Percentiles rank a stretch among this genome's conserved stretches.
These are phyloP conservation scores for Fusarium tanahbumbuense DNA, from an alignment of 2,329 filamentous ascomycete genomes.

Conservation along the genomic window DNA sequence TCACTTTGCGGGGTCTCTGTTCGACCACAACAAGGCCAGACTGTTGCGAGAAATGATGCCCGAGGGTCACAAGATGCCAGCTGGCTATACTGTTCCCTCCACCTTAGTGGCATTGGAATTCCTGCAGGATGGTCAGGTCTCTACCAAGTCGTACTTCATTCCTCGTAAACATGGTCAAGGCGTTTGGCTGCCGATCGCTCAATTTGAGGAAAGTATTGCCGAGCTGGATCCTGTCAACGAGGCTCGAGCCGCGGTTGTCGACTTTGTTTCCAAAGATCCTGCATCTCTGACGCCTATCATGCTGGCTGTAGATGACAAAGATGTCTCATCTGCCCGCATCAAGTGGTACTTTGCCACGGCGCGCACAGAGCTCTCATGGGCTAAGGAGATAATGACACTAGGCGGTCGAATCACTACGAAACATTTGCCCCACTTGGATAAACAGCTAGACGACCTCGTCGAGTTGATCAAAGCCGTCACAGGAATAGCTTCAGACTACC, in stretches of 20 bases:
- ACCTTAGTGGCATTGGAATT: not conserved
- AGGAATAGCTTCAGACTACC: not conserved
- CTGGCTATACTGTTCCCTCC: not conserved
- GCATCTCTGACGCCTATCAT: not conserved
- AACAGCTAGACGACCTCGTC: not conserved
- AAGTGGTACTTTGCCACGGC: not conserved
- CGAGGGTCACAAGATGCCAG: not conserved
- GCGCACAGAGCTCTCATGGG: not conserved
- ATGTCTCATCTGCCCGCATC: not conserved
- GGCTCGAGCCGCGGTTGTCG: not conserved
- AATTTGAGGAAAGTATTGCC: not conserved
- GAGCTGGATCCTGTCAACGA: not conserved
- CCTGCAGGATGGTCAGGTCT: not conserved
- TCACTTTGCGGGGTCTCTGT: not conserved
- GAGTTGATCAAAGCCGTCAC: not conserved
- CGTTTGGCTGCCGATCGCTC: not conserved
- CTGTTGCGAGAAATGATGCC: not conserved
- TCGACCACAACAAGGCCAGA: not conserved
- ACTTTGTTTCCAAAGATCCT: not conserved
- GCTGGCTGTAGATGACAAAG: conserved; percentile 1
- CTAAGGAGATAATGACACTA: not conserved
- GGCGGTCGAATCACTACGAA: not conserved
- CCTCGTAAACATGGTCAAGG: not conserved
- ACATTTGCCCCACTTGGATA: not conserved
- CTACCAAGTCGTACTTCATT: conserved; percentile 2